These are phyloP conservation scores for Beauveria sp. DNA, from an alignment of 2,329 filamentous ascomycete genomes.

Conservation along the genomic window DNA sequence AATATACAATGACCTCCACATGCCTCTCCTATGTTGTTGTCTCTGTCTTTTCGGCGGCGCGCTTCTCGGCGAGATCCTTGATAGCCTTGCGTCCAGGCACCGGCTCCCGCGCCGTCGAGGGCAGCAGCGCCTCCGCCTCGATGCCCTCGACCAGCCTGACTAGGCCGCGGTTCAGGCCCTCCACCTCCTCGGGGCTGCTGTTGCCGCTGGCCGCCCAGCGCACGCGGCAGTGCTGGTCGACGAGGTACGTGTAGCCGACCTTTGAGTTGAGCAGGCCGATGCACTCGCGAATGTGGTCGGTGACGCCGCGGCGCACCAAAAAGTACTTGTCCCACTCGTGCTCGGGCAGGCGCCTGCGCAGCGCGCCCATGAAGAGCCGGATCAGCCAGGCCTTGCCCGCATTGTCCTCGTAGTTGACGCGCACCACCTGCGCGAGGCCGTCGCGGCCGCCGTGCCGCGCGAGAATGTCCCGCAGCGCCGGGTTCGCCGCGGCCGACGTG, in stretches of 20 bases:
- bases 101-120: conserved; percentile 26
- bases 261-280: conserved; percentile 76
- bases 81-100: conserved; percentile 16
- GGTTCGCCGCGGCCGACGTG: conserved; percentile 56
- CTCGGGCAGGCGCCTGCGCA: conserved; percentile 42
- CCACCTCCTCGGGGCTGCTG: conserved; percentile 57
- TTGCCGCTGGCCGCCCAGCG: conserved; percentile 84
- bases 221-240: conserved; percentile 82
- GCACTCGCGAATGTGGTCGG: conserved; percentile 52
- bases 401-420: conserved; percentile 85
- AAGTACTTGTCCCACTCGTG: conserved; percentile 55
- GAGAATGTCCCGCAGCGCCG: conserved; percentile 59
- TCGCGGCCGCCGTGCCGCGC: conserved; percentile 30
- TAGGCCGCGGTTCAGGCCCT: conserved; percentile 58
- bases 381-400: conserved; percentile 54
- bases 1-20: conserved; percentile 4
- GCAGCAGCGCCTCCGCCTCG: conserved; percentile 28
- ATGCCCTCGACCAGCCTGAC: conserved; percentile 55
- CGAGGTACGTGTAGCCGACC: conserved; percentile 87
- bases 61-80: conserved; percentile 8
- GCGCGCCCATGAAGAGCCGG: conserved; percentile 44
- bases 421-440: conserved; percentile 63
- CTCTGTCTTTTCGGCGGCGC: not conserved
- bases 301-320: conserved; percentile 49
- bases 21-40: not conserved